Evolutionary conservation across 495 filamentous ascomycete genomes (phyloP), one percentile per base, ranked within the genome.

Genomic region (Glonium stellatum): DNA sequence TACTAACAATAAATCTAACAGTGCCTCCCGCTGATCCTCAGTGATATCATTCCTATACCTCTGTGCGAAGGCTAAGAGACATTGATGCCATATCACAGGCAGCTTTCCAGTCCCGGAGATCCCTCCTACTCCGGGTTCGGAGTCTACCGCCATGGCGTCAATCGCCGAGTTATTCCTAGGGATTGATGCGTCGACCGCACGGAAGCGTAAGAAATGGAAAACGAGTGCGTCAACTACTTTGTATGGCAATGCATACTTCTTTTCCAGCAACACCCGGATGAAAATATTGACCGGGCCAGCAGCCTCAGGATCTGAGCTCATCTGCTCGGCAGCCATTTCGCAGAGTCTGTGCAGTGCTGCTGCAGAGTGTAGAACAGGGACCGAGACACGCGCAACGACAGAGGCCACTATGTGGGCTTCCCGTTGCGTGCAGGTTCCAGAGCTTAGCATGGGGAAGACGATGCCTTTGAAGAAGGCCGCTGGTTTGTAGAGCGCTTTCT

Each of bases 391-490:
- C 0, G 87, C 81, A 15, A 97, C 78, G 12, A 96, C 89, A 27
- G 84, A 88, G 1, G 86, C 86, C 44, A 98, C 79, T 65, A 97
- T 96, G 63, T 90, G 85, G 1, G 93, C 93, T 74, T 98, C 93
- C 35, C 91, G 82, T 47, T 97, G 74, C 4, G 91, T 92, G 76
- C 90, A 95, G 27, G 84, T 89, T 10, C 88, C 78, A 56, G 81
- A 82, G 15, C 79, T 79, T 0, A 92, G 86, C 11, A 98, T 79
- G 4, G 95, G 95, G 68, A 97, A 97, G 5, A 98, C 78, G 62
- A 97, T 82, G 1, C 93, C 93, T 72, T 97, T 97, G 79, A 99
- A 97, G 75, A 95, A 99, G 22, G 90, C 89, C 0, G 90, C 88
- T 1, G 93, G 95, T 69, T 97, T 97, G 78, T 96, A 99, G 9